A percentile compares a stretch with the other conserved stretches of the same genome.
These are phyloP conservation scores for Harringtonia lauricola DNA, from an alignment of 2,329 filamentous ascomycete genomes.

Conservation along the genomic window DNA sequence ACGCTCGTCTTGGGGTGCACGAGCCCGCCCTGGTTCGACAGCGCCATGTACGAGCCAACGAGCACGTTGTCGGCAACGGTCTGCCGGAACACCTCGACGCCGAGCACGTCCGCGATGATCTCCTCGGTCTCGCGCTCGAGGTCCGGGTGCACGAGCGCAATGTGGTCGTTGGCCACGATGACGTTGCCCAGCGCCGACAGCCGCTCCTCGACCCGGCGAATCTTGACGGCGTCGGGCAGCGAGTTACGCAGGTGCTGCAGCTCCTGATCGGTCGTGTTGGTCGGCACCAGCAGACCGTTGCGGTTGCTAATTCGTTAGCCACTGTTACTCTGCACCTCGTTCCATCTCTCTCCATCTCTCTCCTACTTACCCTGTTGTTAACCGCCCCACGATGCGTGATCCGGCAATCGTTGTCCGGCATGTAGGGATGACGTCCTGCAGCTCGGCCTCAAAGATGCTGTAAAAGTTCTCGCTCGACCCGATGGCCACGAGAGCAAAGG, in stretches of 20 bases:
- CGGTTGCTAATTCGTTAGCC: constrained; percentile 56
- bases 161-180: constrained; percentile 93
- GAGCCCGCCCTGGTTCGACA: constrained; percentile 91
- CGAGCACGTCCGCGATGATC: constrained; percentile 89
- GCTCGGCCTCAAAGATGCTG: constrained; percentile 94
- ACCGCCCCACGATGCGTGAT: constrained; percentile 86
- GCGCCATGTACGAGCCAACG: constrained; percentile 90
- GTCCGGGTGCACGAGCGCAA: constrained; percentile 91
- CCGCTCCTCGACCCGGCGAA: constrained; percentile 95
- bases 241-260: constrained; percentile 94
- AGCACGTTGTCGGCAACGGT: constrained; percentile 96
- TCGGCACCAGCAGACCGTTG: constrained; percentile 92
- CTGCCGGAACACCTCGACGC: constrained; percentile 84
- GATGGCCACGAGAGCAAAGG: constrained; percentile 86
- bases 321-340: background rate
- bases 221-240: constrained; percentile 81
- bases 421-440: constrained; percentile 95
- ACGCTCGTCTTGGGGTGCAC: constrained; percentile 96
- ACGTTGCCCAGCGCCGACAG: constrained; percentile 94
- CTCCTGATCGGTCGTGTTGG: constrained; percentile 94
- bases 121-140: constrained; percentile 97
- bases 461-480: constrained; percentile 99
- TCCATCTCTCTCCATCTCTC: background rate
- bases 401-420: constrained; percentile 94
- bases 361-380: constrained; percentile 69